These are phyloP conservation scores for Elsinoe australis DNA, from an alignment of 2,329 filamentous ascomycete species.

Conservation along the genomic window DNA sequence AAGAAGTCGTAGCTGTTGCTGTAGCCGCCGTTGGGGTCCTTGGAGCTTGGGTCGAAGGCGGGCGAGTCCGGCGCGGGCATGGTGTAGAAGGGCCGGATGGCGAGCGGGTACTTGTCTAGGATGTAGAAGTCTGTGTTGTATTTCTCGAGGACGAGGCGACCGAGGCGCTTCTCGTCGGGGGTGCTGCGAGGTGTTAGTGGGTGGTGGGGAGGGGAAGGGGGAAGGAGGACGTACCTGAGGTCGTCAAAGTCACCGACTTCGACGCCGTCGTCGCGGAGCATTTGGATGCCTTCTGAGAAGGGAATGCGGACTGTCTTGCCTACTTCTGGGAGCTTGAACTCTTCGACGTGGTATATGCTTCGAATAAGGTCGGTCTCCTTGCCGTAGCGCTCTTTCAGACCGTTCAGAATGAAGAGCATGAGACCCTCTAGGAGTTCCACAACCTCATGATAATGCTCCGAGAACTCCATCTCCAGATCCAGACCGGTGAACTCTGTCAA, in stretches of 20 bases:
- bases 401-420: constrained; percentile 70
- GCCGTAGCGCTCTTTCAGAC: constrained; percentile 58
- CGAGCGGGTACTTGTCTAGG: constrained; percentile 89
- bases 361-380: constrained; percentile 67
- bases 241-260: constrained; percentile 71
- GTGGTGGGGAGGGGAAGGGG: constrained; percentile 15
- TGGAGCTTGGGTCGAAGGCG: constrained; percentile 31
- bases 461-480: constrained; percentile 84
- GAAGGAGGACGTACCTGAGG: constrained; percentile 44
- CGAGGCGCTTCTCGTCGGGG: constrained; percentile 80
- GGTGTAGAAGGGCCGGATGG: constrained; percentile 85
- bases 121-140: constrained; percentile 95
- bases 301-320: constrained; percentile 70
- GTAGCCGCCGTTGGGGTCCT: constrained; percentile 46
- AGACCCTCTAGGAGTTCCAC: constrained; percentile 63
- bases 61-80: constrained; percentile 65
- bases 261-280: constrained; percentile 69
- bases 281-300: constrained; percentile 69
- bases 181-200: constrained; percentile 41
- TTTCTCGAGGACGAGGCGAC: constrained; percentile 76
- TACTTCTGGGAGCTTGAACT: constrained; percentile 64
- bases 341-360: constrained; percentile 66
- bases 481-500: constrained; percentile 86
- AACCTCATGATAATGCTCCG: constrained; percentile 70
- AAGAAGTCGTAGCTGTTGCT: constrained; percentile 63